Evolutionary conservation across 768 basidiomycete species (phyloP), one percentile per base, ranked within the genome.

Genomic region (Collybia sordida): DNA sequence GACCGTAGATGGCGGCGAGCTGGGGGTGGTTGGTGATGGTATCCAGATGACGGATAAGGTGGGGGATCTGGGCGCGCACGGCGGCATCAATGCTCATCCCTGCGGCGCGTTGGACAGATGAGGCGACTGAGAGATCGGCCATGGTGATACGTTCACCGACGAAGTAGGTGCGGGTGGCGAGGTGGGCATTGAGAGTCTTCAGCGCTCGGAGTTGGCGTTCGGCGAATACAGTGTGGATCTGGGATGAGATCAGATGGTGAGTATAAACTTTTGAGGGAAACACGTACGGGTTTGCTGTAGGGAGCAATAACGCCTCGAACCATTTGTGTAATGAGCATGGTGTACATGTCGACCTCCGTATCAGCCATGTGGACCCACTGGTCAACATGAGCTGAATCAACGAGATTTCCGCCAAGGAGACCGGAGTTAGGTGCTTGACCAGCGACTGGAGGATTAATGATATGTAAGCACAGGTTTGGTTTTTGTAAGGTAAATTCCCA

Each of bases 131-230:
- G 69, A 99, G 67, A 61, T 99, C 97, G 54, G 94, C 97, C 43
- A 96, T 78, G 54, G 93, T 91, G 78, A 98, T 88, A 61, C 96
- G 90, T 65, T 99, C 92, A 56, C 85, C 86, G 48, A 93, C 93
- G 61, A 98, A 81, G 81, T 83, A 98, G 39, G 96, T 99, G 63
- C 81, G 83, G 47, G 81, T 75, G 43, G 75, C 64, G 61, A 99
- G 83, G 73, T 89, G 79, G 23, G 70, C 67, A 58, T 98, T 81
- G 49, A 98, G 77, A 54, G 82, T 83, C 36, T 71, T 72, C 45
- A 96, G 75, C n/a, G 81, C 69, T 38, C 80, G 77, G 27, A 67
- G 55, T 59, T 85, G 76, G 41, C 76, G 78, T 41, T 88, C 86
- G 11, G 70, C 57, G 52, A 81, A 64, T 35, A 51, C 42, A 38